Evolutionary conservation across 2,329 filamentous ascomycete genomes (phyloP), one percentile per base, ranked within the genome.

Genomic region (Xylariomycetidae sp.): DNA sequence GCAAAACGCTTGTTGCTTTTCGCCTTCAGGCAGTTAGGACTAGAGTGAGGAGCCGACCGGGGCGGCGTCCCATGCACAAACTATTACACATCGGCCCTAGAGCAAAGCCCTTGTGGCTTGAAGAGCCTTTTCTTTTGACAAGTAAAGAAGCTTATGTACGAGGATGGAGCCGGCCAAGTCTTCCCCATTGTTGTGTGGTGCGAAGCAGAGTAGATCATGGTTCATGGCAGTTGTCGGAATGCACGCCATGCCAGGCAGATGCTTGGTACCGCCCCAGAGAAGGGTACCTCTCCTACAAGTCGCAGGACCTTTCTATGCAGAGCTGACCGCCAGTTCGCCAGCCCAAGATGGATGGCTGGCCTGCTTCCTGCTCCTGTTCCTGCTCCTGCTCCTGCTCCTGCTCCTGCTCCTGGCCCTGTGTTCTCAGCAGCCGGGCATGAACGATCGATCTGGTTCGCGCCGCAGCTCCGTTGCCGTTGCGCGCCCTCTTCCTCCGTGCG

Each of bases 261-360:
- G 44, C 43, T 46, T 47, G 48, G 48, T 51, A 50, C 47, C 39
- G 44, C 44, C 44, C 35, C 31, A 46, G 39, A 41, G 42, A 39
- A 28, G 46, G 25, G 34, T 42, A 43, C 46, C 29, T 41, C 39
- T 31, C 31, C 19, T 34, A 29, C 39, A 38, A 37, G 38, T 46
- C 39, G 35, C 40, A 42, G 45, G 42, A 41, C 39, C 34, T 33
- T 28, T 42, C 7, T 13, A 42, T 54, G 55, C 52, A 56, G 53
- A 55, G 49, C 54, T 69, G 65, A 69, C 65, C 66, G 66, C 66
- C 64, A 69, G 61, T 69, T 68, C 61, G 60, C 60, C 56, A 52
- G 41, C 44, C 49, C 47, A 43, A 48, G 40, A 49, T 23, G 8
- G 8, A 12, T 8, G 8, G 20, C 20, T 12, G 12, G 20, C 20